Evolutionary conservation across 78 protist genomes (phyloP).

Genomic region (Creolimax fragrantissima): DNA sequence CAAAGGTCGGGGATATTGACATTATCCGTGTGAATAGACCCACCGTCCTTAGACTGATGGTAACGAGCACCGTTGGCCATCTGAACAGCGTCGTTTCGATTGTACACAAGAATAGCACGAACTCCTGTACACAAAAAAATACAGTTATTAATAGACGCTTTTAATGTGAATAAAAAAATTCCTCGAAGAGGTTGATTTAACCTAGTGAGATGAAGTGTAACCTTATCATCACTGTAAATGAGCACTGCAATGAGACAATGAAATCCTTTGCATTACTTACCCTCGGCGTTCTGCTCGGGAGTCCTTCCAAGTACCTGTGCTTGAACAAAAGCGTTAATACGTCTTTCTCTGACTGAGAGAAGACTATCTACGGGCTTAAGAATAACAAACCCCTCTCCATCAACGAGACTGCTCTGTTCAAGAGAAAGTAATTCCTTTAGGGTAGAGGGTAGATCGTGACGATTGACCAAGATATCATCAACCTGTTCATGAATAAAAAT

Average conservation of each 20-base stretch:
- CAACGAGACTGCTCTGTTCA: neutral
- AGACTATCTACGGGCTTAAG: neutral
- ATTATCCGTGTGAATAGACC: conserved; percentile 33
- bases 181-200: too few species aligned
- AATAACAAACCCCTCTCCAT: neutral
- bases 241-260: too few species aligned
- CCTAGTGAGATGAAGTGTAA: too few species aligned
- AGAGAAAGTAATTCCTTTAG: neutral
- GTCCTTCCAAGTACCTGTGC: neutral
- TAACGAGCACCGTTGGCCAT: neutral
- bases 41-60: conserved; percentile 8
- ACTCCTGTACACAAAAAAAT: too few species aligned
- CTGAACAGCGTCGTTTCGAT: neutral
- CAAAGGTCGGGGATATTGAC: conserved; percentile 28
- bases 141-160: too few species aligned
- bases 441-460: neutral
- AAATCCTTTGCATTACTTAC: too few species aligned
- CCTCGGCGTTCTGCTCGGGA: neutral
- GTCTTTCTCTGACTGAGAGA: neutral
- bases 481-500: neutral
- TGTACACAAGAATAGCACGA: neutral
- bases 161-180: too few species aligned
- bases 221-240: too few species aligned
- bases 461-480: neutral
- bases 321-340: neutral